Evolutionary conservation across 176 grass and related monocot genomes (phyloP).

Genomic region (Luzula sylvatica): DNA sequence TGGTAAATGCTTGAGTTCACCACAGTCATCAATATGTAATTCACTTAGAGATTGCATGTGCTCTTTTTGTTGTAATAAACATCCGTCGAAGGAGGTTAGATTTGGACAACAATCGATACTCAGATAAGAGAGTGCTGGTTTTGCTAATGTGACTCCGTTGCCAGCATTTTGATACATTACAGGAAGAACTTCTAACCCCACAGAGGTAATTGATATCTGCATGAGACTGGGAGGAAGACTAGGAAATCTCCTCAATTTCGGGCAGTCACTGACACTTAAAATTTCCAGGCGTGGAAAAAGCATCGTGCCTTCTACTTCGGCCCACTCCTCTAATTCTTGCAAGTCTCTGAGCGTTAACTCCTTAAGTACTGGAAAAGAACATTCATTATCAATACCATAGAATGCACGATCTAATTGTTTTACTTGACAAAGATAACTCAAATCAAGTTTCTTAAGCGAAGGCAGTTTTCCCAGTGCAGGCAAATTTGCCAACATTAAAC

Average conservation of each 20-base stretch:
- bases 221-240: constrained; percentile 13
- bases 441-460: constrained; percentile 11
- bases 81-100: neutral
- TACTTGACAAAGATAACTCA: constrained; percentile 1
- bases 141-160: neutral
- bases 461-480: constrained; percentile 29
- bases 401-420: constrained; percentile 16
- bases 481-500: constrained; percentile 3
- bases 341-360: constrained; percentile 14
- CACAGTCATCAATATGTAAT: constrained; percentile 14
- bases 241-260: constrained; percentile 17
- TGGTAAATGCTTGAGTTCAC: constrained; percentile 2
- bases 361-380: constrained; percentile 1
- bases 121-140: no score
- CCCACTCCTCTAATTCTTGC: constrained; percentile 24
- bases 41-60: neutral
- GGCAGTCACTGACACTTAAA: constrained; percentile 16
- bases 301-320: constrained; percentile 7
- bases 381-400: neutral
- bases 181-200: constrained; percentile 11
- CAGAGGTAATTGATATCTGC: constrained; percentile 12
- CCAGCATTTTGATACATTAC: constrained; percentile 1
- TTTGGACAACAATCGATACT: neutral
- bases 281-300: constrained; percentile 22
- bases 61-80: neutral